Percentiles rank a stretch among this genome's conserved stretches.
These are phyloP conservation scores for Candida silvatica DNA, from an alignment of 805 yeast species.

Conservation along the genomic window DNA sequence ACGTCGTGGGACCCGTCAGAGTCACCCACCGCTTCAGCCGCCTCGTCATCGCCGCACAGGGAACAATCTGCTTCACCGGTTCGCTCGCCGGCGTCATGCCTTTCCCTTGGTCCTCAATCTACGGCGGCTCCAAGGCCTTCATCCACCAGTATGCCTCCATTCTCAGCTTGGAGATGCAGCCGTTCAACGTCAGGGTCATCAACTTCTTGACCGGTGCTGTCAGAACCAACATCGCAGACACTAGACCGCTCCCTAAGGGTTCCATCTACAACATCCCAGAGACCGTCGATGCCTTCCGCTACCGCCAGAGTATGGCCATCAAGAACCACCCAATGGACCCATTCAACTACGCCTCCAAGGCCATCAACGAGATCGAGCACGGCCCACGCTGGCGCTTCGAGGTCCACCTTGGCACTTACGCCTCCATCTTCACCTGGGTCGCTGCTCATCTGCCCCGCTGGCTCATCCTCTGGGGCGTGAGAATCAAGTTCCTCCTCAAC, in stretches of 20 bases:
- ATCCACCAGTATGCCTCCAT: conserved; percentile 62
- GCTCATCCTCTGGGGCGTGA: conserved; percentile 18
- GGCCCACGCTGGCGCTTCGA: conserved; percentile 33
- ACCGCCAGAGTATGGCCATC: conserved; percentile 51
- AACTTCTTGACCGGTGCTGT: conserved; percentile 75
- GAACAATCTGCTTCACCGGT: conserved; percentile 68
- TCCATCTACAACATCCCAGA: conserved; percentile 48
- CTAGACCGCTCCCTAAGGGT: conserved; percentile 44
- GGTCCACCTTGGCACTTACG: conserved; percentile 44
- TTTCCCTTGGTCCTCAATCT: conserved; percentile 63
- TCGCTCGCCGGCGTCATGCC: conserved; percentile 58
- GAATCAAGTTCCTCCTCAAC: conserved; percentile 26
- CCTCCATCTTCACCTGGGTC: conserved; percentile 14
- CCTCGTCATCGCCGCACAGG: conserved; percentile 46
- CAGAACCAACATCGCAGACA: conserved; percentile 60
- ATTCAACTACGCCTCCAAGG: conserved; percentile 45
- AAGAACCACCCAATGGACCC: conserved; percentile 53
- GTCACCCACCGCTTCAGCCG: conserved; percentile 44
- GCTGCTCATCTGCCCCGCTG: conserved; percentile 19
- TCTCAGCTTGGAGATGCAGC: conserved; percentile 58
- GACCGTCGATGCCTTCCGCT: conserved; percentile 37
- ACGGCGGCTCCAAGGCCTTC: conserved; percentile 67
- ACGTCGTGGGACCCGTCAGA: conserved; percentile 64
- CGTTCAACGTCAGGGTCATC: conserved; percentile 63
- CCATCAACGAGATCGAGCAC: conserved; percentile 40